These are phyloP conservation scores for Triangularia setosa DNA, from an alignment of 2,329 filamentous ascomycete species.

Conservation along the genomic window DNA sequence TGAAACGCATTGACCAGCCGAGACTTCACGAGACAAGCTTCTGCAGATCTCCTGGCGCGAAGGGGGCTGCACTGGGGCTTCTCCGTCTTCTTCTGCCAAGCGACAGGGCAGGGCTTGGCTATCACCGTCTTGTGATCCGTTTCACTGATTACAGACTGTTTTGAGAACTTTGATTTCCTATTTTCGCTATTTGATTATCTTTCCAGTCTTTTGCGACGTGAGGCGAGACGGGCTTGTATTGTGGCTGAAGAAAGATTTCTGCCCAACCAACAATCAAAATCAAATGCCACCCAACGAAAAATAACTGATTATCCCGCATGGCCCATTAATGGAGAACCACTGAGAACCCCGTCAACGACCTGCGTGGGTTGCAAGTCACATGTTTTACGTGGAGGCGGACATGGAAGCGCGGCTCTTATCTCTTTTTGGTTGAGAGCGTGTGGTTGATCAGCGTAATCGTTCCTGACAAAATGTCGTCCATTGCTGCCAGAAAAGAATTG, in stretches of 20 bases:
- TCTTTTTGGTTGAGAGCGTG: not conserved
- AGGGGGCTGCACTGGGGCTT: not conserved
- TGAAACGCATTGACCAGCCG: not conserved
- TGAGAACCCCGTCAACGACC: not conserved
- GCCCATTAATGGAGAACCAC: not conserved
- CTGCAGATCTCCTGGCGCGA: not conserved
- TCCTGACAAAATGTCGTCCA: not conserved
- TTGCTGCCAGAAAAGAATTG: no score
- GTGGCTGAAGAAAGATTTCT: not conserved
- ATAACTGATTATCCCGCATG: not conserved
- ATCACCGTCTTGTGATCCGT: not conserved
- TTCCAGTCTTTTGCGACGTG: not conserved
- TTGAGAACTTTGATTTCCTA: not conserved
- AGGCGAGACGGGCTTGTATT: no score
- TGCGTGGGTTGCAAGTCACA: not conserved
- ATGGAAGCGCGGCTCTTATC: not conserved
- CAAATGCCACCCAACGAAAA: not conserved
- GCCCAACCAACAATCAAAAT: not conserved
- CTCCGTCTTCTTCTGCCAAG: not conserved
- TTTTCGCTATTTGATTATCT: not conserved
- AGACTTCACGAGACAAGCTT: not conserved
- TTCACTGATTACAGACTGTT: no score
- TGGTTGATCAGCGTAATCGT: not conserved
- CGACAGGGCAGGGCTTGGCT: not conserved
- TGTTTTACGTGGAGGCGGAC: not conserved